A percentile compares a stretch with the other conserved stretches of the same genome.
Conservation (phyloP, 2,329 filamentous ascomycete species). For the Arthrobotrys sphaeroides region DNA sequence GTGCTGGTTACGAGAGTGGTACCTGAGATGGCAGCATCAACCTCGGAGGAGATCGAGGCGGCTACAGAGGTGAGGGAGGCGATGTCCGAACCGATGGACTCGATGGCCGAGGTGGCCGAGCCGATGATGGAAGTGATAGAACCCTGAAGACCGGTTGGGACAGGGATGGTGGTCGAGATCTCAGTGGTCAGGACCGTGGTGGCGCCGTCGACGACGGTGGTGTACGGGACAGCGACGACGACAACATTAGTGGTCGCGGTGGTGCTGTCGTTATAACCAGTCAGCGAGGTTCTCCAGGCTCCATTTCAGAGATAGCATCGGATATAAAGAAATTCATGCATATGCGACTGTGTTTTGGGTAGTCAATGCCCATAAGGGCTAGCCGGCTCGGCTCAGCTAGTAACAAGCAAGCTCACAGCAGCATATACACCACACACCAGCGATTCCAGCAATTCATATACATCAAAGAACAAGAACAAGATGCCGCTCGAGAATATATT, state of each 20-base stretch:
- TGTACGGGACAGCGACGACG: constrained; percentile 31
- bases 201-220: constrained; percentile 26
- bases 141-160: background rate
- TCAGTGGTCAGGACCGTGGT: constrained; percentile 23
- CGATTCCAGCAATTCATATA: background rate
- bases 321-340: background rate
- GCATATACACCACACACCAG: background rate
- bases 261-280: background rate
- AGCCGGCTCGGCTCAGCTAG: background rate
- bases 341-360: background rate
- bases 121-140: constrained; percentile 24
- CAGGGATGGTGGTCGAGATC: constrained; percentile 16
- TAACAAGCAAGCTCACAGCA: background rate
- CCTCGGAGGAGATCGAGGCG: constrained; percentile 24
- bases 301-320: too few relatives aligned
- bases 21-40: constrained; percentile 32
- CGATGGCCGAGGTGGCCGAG: constrained; percentile 24
- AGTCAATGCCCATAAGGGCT: background rate
- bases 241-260: constrained; percentile 23
- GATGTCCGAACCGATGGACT: constrained; percentile 20
- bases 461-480: background rate
- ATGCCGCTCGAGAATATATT: too few relatives aligned
- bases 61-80: constrained; percentile 26
- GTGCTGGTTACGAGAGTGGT: constrained; percentile 37
- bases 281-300: background rate